Conservation (phyloP, 2,329 filamentous ascomycete genomes). For the Cytospora schulzeri region DNA sequence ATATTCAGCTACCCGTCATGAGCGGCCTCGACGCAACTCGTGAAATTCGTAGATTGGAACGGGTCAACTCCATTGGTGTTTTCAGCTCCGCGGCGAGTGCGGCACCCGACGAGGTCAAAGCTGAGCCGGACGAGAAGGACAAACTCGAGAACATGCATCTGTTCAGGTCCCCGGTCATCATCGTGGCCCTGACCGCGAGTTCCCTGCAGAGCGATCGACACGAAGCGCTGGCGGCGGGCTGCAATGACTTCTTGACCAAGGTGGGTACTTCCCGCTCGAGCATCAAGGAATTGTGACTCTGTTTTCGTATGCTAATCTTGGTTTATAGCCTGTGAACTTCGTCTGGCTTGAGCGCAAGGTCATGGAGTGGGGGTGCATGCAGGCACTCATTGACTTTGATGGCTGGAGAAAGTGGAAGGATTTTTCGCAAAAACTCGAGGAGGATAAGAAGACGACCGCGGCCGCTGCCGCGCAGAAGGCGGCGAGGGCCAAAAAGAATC, state of each 20-base stretch:
- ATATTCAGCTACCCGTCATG: slow-evolving; percentile 97
- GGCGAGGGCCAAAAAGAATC: slow-evolving; percentile 28
- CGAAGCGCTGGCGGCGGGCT: slow-evolving; percentile 90
- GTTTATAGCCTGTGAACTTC: slow-evolving; percentile 83
- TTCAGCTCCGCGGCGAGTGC: slow-evolving; percentile 67
- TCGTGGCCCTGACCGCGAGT: slow-evolving; percentile 93
- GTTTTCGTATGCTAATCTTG: slow-evolving; percentile 28
- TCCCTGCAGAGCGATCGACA: slow-evolving; percentile 94
- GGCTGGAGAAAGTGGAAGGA: slow-evolving; percentile 98
- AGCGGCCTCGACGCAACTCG: slow-evolving; percentile 92
- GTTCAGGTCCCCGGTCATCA: slow-evolving; percentile 97
- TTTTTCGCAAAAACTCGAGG: slow-evolving; percentile 54
- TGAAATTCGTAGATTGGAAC: slow-evolving; percentile 87
- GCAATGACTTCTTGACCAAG: slow-evolving; percentile 98
- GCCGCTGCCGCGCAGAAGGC: slow-evolving; percentile 19
- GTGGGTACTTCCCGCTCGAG: slow-evolving; percentile 50
- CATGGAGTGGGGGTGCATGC: slow-evolving; percentile 99
- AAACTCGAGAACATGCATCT: slow-evolving; percentile 67
- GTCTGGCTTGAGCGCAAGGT: slow-evolving; percentile 97
- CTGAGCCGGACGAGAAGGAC: slow-evolving; percentile 64
- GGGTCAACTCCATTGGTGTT: slow-evolving; percentile 89
- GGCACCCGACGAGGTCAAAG: slow-evolving; percentile 47
- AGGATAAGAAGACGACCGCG: slow-evolving; percentile 19
- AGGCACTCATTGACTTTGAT: slow-evolving; percentile 96
- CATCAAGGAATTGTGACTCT: not conserved